phyloP scores from a whole-genome alignment of 805 yeast species.

The Wickerhamiella occidentalis region DNA sequence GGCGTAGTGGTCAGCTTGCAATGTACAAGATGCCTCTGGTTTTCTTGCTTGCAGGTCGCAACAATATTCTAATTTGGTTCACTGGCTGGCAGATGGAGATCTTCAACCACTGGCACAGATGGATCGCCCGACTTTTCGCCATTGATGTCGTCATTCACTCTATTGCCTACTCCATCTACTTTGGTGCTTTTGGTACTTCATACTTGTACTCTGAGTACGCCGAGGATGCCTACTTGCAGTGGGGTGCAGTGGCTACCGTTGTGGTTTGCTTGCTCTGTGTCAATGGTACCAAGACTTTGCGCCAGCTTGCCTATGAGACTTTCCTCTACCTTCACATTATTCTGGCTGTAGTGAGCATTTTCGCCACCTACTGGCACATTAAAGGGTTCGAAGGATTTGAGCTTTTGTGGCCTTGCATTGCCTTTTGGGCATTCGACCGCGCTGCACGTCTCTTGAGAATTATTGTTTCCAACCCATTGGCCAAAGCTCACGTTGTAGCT shows the following conservation, averaged over 20 bases:
- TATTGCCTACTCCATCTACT: conserved; percentile 39
- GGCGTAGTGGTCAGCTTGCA: conserved; percentile 14
- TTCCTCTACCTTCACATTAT: conserved; percentile 45
- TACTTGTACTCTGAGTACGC: conserved; percentile 42
- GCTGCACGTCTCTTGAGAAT: conserved; percentile 44
- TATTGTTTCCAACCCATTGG: conserved; percentile 37
- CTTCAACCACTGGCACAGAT: conserved; percentile 48
- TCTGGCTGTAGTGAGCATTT: conserved; percentile 42
- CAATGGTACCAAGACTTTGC: conserved; percentile 29
- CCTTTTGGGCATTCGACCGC: conserved; percentile 63
- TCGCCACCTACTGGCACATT: conserved; percentile 46
- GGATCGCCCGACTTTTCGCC: conserved; percentile 43
- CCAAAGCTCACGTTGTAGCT: conserved; percentile 19
- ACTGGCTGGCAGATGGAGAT: conserved; percentile 46
- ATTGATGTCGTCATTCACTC: conserved; percentile 43
- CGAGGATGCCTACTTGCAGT: conserved; percentile 28
- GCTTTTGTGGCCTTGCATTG: conserved; percentile 42
- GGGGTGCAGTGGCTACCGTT: conserved; percentile 23
- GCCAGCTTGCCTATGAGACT: conserved; percentile 44
- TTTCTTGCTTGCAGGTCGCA: conserved; percentile 54
- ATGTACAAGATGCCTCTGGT: conserved; percentile 36
- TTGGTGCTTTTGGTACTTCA: conserved; percentile 37
- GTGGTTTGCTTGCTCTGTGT: conserved; percentile 29
- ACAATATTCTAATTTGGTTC: conserved; percentile 45
- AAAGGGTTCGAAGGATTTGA: conserved; percentile 25